phyloP scores from a whole-genome alignment of 2,329 filamentous ascomycete species.

The Stachybotrys echinatus region DNA sequence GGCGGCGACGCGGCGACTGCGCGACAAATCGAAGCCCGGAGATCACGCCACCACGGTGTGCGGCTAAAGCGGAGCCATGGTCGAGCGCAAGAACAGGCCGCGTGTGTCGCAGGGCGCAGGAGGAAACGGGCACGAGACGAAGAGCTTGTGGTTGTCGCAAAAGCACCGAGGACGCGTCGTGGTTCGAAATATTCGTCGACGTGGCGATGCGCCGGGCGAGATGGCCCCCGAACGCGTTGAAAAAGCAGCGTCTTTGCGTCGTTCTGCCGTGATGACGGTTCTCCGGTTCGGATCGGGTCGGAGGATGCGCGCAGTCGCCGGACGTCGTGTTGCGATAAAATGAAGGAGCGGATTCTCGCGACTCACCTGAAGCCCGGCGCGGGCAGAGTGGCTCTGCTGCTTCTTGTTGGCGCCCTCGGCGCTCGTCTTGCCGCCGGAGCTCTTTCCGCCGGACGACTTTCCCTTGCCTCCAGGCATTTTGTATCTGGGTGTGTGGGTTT shows the following conservation, averaged over 20 bases:
- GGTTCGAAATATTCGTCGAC: background rate
- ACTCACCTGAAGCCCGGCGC: constrained; percentile 90
- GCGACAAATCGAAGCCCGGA: background rate
- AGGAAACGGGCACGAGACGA: background rate
- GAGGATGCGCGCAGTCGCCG: background rate
- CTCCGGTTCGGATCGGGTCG: background rate
- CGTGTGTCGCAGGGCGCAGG: background rate
- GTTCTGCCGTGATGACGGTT: no score
- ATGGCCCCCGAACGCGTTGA: no score
- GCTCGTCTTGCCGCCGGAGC: constrained; percentile 68
- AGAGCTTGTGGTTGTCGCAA: background rate
- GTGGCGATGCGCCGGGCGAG: background rate
- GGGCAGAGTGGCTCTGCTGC: constrained; percentile 91
- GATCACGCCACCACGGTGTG: background rate
- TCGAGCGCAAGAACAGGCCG: background rate
- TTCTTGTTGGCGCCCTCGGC: constrained; percentile 76
- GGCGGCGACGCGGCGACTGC: background rate
- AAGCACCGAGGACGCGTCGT: background rate
- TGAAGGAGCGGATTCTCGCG: background rate
- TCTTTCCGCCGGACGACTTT: constrained; percentile 88
- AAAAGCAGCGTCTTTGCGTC: no score
- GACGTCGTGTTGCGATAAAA: background rate
- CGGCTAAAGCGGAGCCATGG: background rate
- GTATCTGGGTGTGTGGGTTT: constrained; percentile 8
- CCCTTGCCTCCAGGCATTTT: constrained; percentile 84